Percentiles rank a stretch among this genome's conserved stretches.
Evolutionary conservation across 2,329 filamentous ascomycete species (phyloP).

Genomic region (Lecanosticta acicola): DNA sequence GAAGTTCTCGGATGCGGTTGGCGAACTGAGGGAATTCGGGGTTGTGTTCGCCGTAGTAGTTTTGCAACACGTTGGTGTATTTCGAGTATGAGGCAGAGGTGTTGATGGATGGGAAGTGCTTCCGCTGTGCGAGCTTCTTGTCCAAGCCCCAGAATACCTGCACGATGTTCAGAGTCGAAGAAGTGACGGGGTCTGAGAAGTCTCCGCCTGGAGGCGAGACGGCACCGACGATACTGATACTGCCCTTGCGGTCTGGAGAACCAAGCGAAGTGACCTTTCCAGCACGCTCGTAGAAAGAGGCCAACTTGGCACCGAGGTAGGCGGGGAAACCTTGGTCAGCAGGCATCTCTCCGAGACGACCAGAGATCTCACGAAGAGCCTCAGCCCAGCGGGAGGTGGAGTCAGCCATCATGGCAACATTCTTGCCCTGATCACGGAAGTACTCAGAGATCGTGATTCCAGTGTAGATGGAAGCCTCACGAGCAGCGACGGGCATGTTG

Average conservation of each 20-base stretch:
- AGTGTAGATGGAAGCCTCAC: slow-evolving; percentile 98
- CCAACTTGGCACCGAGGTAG: slow-evolving; percentile 92
- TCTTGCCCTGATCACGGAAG: slow-evolving; percentile 92
- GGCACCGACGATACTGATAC: slow-evolving; percentile 95
- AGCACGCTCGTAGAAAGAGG: slow-evolving; percentile 98
- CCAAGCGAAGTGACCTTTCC: slow-evolving; percentile 80
- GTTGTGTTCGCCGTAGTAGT: slow-evolving; percentile 88
- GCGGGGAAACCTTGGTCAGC: slow-evolving; percentile 99
- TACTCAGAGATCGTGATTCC: slow-evolving; percentile 89
- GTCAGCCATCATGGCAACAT: slow-evolving; percentile 99
- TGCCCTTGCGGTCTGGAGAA: slow-evolving; percentile 80
- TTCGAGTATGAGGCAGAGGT: slow-evolving; percentile 93
- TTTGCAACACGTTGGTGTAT: slow-evolving; percentile 82
- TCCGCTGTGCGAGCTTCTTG: slow-evolving; percentile 98
- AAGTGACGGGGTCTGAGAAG: slow-evolving; percentile 97
- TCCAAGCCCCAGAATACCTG: slow-evolving; percentile 99
- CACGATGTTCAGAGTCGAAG: slow-evolving; percentile 88
- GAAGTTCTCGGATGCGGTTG: slow-evolving; percentile 86
- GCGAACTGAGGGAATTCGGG: slow-evolving; percentile 91
- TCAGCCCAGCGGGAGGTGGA: slow-evolving; percentile 98
- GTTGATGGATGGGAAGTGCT: slow-evolving; percentile 99
- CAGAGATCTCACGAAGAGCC: slow-evolving; percentile 95
- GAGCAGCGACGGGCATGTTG: slow-evolving; percentile 98
- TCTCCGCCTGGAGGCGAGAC: slow-evolving; percentile 97
- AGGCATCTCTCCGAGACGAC: slow-evolving; percentile 98